Base-by-base conservation (phyloP, 176 grass and related monocot genomes). In the Rhynchospora tenuis region DNA sequence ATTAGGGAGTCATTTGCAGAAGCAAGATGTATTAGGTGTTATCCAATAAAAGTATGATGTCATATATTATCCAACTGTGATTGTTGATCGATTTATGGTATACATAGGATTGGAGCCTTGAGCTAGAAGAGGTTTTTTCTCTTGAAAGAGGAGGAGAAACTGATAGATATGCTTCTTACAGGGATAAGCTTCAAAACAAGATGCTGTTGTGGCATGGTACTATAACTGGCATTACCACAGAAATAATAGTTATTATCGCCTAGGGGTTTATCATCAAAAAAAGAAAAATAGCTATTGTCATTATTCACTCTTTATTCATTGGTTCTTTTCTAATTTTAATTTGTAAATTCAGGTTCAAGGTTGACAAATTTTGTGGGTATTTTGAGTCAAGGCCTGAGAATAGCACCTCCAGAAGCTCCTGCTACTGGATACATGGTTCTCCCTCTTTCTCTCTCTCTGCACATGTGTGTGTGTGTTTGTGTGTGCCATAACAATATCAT, bases 151-250 rank as follows among this genome's bases (percentile, higher is more conserved):
- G 91, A 87, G 95, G 95, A 69, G 92, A 98, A 85, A 86, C 69
- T 81, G 84, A 83, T 78, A 98, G 89, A 62, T 94, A 90, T 84
- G 85, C 90, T 17, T 90, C 77, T 89, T 93, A 91, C 75, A 91
- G 87, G 80, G 81, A 89, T 63, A 94, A 88, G 78, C 87, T 98
- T 28, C 78, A 91, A 73, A 98, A 98, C 76, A 98, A 98, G 87
- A 98, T 98, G 95, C 89, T 98, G 26, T 78, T 98, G 59, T 98
- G 95, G 95, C 95, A 98, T 74, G 92, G 95, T 98, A 90, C 12
- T 48, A 45, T 69, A 43, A 69, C 22, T 54, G 81, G 71, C 23
- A 64, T 60, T 81, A 63, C 9, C 17, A 22, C 17, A 59, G 58
- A 10, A 80, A 80, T 47, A 76, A 51, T 17, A 75, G 1, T 23